Evolutionary conservation across 2,329 filamentous ascomycete genomes (phyloP).

Genomic region (Colletotrichum kahawae): DNA sequence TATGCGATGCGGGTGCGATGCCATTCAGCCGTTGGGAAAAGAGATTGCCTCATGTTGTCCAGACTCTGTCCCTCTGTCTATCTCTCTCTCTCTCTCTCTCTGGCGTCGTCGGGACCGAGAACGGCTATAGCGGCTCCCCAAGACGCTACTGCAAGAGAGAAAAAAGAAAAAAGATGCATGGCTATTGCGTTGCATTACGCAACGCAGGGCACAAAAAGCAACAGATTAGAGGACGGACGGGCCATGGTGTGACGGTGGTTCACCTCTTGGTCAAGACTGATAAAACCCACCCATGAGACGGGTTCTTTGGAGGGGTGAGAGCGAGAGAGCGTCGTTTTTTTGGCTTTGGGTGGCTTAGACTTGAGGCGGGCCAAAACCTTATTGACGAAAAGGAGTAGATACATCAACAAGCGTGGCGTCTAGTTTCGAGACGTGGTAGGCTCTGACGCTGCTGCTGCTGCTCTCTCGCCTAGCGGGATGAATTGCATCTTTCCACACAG

Average conservation of each 20-base stretch:
- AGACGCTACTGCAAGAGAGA: not conserved
- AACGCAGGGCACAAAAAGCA: not conserved
- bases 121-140: not conserved
- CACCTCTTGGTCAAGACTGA: not conserved
- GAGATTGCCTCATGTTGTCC: not conserved
- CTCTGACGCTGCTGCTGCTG: not conserved
- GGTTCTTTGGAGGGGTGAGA: not conserved
- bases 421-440: not conserved
- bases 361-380: slow-evolving; percentile 2
- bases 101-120: not conserved
- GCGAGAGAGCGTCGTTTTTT: not conserved
- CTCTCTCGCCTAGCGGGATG: not conserved
- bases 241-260: not conserved
- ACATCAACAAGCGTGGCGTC: not conserved
- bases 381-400: not conserved
- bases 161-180: not conserved
- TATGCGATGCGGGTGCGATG: not conserved
- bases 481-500: not conserved
- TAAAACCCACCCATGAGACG: not conserved
- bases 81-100: too few species aligned
- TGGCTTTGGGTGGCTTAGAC: not conserved
- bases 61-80: not conserved
- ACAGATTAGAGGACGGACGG: not conserved
- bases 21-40: not conserved
- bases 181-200: not conserved